phyloP scores from a whole-genome alignment of 805 yeast genomes.

The Wickerhamomyces subpelliculosus region DNA sequence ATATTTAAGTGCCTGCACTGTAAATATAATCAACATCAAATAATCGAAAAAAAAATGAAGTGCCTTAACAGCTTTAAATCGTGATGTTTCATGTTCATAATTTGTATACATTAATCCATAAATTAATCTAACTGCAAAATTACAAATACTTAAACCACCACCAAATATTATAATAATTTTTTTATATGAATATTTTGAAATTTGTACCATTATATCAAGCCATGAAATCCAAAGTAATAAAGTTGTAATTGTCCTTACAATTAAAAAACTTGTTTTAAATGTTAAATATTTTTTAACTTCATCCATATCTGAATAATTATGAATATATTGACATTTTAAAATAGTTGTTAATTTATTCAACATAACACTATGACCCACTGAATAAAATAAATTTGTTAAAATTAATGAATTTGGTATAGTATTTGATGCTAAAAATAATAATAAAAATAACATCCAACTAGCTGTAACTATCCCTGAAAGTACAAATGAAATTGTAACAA shows the following conservation, averaged over 20 bases:
- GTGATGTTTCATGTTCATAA: constrained; percentile 1
- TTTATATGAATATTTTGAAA: constrained; percentile 25
- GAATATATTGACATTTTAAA: constrained; percentile 42
- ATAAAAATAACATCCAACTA: constrained; percentile 63
- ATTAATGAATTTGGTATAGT: constrained; percentile 53
- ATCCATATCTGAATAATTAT: constrained; percentile 46
- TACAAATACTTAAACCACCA: constrained; percentile 22
- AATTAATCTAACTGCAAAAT: constrained; percentile 20
- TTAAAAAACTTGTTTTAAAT: constrained; percentile 28
- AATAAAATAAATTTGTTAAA: constrained; percentile 49
- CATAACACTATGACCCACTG: constrained; percentile 47
- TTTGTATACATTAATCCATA: constrained; percentile 8
- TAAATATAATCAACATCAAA: constrained; percentile 23
- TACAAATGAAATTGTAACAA: constrained; percentile 41
- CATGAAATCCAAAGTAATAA: constrained; percentile 46
- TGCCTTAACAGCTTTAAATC: constrained; percentile 16
- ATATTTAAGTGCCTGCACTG: constrained; percentile 31
- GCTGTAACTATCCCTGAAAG: constrained; percentile 49
- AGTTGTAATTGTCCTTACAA: constrained; percentile 35
- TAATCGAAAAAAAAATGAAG: constrained; percentile 25
- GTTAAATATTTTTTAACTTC: constrained; percentile 33
- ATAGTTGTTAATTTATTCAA: constrained; percentile 38
- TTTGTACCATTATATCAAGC: constrained; percentile 41
- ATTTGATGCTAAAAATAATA: constrained; percentile 48
- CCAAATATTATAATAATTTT: constrained; percentile 27